Evolutionary conservation across 2,329 filamentous ascomycete species (phyloP), one percentile per base, ranked within the genome.

Genomic region (Thelonectria discophora): DNA sequence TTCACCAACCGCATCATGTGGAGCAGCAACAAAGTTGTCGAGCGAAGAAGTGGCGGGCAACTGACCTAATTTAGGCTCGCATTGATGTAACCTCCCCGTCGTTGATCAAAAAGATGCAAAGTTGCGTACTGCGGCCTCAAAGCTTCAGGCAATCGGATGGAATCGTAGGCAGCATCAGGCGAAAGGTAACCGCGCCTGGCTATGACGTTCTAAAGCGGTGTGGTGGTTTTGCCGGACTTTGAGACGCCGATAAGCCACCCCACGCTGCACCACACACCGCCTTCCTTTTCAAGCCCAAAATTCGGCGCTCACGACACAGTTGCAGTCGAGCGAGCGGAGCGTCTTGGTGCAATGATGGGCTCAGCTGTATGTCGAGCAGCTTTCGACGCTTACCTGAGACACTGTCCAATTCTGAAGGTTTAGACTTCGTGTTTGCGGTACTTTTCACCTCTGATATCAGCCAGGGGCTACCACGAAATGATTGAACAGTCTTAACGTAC

Each of bases 141-240:
- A 60, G 40, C 24, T 47, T 65, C 64, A 30, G 45, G 24, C 45
- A 47, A 30, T 47, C 27, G 27, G 27, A 30, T 30, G 27, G 27
- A 9, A 6, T 10, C 45, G 20, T 55, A 72, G 69, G 69, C 69
- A 71, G 68, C 70, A 69, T 62, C 57, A 56, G 55, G 34, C 48
- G 43, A 43, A 47, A 61, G 67, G 27, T 30, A 30, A 30, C 27
- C 27, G 27, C 27, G 8, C 4, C 27, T 30, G 27, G 27, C 27
- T 68, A 72, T 72, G 70, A 72, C 70, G 70, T 65, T 64, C 57
- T 40, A 71, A 60, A 62, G 70, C 70, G 70, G 70, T 72, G 64
- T 62, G 37, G 7, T 15, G 15, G 17, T 72, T 71, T 62, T 71
- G 70, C 69, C 70, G 58, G 70, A 63, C 49, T 65, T 68, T 42